Percentiles rank a stretch among this genome's conserved stretches.
Conservation (phyloP, 139 green algal species). For the Chlamydomonas asymmetrica region DNA sequence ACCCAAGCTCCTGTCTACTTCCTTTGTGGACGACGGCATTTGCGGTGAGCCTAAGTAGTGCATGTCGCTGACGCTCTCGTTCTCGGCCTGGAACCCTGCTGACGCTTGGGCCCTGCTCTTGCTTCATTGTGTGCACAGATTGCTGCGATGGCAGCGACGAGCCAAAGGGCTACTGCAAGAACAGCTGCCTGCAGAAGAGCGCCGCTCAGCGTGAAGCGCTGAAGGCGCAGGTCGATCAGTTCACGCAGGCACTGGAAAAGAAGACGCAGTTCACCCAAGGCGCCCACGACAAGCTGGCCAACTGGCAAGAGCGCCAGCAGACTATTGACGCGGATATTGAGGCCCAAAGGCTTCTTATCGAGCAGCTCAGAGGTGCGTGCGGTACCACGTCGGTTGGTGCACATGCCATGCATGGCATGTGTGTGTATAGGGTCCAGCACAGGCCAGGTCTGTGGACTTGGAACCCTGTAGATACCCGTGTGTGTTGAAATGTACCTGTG, state of each 20-base stretch:
- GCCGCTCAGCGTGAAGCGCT: slow-evolving; percentile 50
- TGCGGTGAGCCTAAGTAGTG: slow-evolving; percentile 77
- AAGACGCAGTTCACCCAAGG: slow-evolving; percentile 36
- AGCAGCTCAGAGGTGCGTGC: no score
- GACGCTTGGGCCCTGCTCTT: no score
- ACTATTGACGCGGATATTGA: no score
- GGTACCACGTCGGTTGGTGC: no score
- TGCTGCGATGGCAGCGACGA: slow-evolving; percentile 94
- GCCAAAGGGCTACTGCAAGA: slow-evolving; percentile 64
- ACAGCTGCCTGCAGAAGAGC: slow-evolving; percentile 76
- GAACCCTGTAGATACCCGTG: no score
- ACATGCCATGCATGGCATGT: no score
- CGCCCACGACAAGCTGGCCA: slow-evolving; percentile 25
- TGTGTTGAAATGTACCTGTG: no score
- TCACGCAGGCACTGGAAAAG: slow-evolving; percentile 40
- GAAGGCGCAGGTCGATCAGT: slow-evolving; percentile 43
- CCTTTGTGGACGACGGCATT: slow-evolving; percentile 92
- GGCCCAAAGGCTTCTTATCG: slow-evolving; percentile 1
- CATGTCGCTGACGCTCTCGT: no score
- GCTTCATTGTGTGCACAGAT: slow-evolving; percentile 55
- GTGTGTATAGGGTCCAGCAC: no score
- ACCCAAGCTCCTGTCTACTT: slow-evolving; percentile 63
- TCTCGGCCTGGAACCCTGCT: no score
- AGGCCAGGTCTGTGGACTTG: no score
- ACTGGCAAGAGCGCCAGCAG: no score